Percentiles rank a stretch among this genome's conserved stretches.
These are phyloP conservation scores for Camelina neglecta DNA, from an alignment of 345 rosid genomes.

Conservation along the genomic window DNA sequence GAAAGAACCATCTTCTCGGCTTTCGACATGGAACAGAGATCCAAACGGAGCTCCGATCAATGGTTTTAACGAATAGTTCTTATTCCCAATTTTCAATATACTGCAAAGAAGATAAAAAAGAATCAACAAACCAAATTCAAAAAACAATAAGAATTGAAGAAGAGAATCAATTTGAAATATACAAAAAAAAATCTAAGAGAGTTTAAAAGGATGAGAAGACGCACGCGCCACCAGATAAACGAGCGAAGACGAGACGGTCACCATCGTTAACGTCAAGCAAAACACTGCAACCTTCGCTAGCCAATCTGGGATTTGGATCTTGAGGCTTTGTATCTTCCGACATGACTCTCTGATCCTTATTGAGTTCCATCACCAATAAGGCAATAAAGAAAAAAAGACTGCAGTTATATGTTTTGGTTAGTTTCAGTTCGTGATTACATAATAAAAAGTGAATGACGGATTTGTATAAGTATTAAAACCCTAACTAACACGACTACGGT, in stretches of 20 bases:
- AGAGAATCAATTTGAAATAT: background rate
- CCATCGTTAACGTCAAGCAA: slow-evolving; percentile 60
- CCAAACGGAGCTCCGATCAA: slow-evolving; percentile 89
- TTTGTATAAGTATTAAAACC: slow-evolving; percentile 22
- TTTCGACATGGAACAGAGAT: slow-evolving; percentile 78
- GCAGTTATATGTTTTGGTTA: slow-evolving; percentile 1
- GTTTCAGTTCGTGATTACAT: background rate
- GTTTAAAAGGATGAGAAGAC: slow-evolving; percentile 33
- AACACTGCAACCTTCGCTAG: slow-evolving; percentile 93
- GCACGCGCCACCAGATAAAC: slow-evolving; percentile 83
- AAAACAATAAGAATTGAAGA: background rate
- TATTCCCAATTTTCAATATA: slow-evolving; percentile 74
- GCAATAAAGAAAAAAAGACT: background rate
- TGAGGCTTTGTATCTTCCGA: slow-evolving; percentile 24
- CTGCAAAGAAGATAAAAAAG: slow-evolving; percentile 37
- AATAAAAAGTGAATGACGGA: background rate
- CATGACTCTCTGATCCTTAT: slow-evolving; percentile 30
- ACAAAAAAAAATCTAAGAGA: too few relatives aligned
- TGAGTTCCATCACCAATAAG: slow-evolving; percentile 18
- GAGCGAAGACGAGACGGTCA: slow-evolving; percentile 67
- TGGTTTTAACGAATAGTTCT: slow-evolving; percentile 65
- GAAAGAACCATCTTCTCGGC: slow-evolving; percentile 59
- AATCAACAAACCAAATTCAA: background rate
- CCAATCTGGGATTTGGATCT: slow-evolving; percentile 58
- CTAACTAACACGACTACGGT: slow-evolving; percentile 31